Evolutionary conservation across 257 asterid species (phyloP), one percentile per base, ranked within the genome.

Genomic region (Eustoma russellianum): DNA sequence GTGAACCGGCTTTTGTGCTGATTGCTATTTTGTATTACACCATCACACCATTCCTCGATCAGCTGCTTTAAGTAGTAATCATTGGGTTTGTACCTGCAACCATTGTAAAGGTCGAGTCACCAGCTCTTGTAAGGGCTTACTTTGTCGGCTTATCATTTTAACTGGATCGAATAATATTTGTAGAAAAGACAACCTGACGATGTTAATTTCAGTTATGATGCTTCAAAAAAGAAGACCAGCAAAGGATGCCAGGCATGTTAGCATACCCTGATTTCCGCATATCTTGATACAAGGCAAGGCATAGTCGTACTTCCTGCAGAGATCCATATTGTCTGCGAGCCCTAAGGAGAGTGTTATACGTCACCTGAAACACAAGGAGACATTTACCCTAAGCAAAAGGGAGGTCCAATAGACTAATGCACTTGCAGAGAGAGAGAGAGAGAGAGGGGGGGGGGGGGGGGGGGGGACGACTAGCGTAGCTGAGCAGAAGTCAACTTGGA

Each of bases 1-100:
- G 67, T 55, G 34, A 66, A 67, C 50, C 46, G 66, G 38, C 55
- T 67, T 59, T 60, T 61, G 17, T 74, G 63, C 61, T 14, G 59
- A 44, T 49, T 62, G 53, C 68, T 77, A 59, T 71, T 76, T 53
- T 82, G 94, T 46, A 86, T 76, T 63, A 87, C 85, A 30, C 93
- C 96, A 77, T 90, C 96, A 66, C 95, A 86, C 96, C 98, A 90
- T 74, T 91, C 96, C 77, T 88, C 96, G 51, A 91, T 78, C 38
- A 91, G 83, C 69, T 77, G 95, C 78, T 84, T 86, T 58, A 91
- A 88, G 72, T 76, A 84, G 83, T 82, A 69, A 69, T 91, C 98
- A 58, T 84, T 86, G 58, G 94, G 80, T 68, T 76, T 83, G 77
- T 80, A 86, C 80, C 98, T 91, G 69, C 75, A 77, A 50, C 19